Conservation (phyloP, 2,329 filamentous ascomycete genomes). For the Penicillium sp. region DNA sequence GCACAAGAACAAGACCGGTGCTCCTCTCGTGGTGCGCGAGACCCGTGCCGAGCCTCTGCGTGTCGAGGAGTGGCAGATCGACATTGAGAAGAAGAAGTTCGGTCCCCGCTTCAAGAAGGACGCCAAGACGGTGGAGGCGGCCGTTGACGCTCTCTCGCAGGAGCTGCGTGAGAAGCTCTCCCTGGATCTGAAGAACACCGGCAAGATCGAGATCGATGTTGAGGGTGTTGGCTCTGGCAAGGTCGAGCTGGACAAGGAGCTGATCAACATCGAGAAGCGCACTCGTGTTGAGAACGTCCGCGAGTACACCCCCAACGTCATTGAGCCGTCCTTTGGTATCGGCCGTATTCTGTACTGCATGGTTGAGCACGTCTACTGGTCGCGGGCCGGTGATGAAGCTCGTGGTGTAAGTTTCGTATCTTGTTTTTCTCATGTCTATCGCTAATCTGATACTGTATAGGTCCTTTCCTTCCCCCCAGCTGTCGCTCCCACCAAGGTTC, state of each 20-base stretch:
- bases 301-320: slow-evolving; percentile 92
- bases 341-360: slow-evolving; percentile 89
- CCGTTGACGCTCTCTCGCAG: slow-evolving; percentile 70
- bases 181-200: slow-evolving; percentile 65
- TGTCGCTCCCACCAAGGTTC: slow-evolving; percentile 90
- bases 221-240: slow-evolving; percentile 63
- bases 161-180: slow-evolving; percentile 75
- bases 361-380: slow-evolving; percentile 96
- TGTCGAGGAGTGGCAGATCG: slow-evolving; percentile 81
- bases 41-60: slow-evolving; percentile 70
- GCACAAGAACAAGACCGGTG: slow-evolving; percentile 87
- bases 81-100: slow-evolving; percentile 92
- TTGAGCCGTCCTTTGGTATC: slow-evolving; percentile 96
- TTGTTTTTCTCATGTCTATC: not conserved
- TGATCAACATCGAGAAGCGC: slow-evolving; percentile 77
- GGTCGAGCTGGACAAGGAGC: slow-evolving; percentile 72
- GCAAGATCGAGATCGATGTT: slow-evolving; percentile 74
- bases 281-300: slow-evolving; percentile 77
- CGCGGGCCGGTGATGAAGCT: slow-evolving; percentile 74
- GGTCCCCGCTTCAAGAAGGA: slow-evolving; percentile 95
- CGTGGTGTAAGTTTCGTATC: slow-evolving; percentile 65
- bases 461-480: slow-evolving; percentile 69
- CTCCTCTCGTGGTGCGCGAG: slow-evolving; percentile 79
- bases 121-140: slow-evolving; percentile 76
- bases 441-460: slow-evolving; percentile 32